Percentiles rank a stretch among this genome's conserved stretches.
These are phyloP conservation scores for Aspergillus phoenicis DNA, from an alignment of 2,329 filamentous ascomycete genomes.

Conservation along the genomic window DNA sequence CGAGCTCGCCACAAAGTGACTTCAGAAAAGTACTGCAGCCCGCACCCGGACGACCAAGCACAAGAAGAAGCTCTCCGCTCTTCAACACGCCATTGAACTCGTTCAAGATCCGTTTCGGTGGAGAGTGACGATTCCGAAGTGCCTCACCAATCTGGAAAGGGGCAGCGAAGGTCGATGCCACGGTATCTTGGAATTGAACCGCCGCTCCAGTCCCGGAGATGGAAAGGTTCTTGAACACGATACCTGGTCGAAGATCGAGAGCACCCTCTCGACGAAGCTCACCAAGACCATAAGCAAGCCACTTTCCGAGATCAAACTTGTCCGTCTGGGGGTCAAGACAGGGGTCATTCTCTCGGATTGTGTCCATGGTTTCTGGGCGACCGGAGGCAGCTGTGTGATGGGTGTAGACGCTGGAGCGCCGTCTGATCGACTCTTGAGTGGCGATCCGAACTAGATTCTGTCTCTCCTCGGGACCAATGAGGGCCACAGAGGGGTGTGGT, in stretches of 20 bases:
- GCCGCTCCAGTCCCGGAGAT: conserved; percentile 11
- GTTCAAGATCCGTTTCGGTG: conserved; percentile 10
- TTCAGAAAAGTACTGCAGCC: conserved; percentile 79
- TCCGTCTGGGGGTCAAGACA: conserved; percentile 5
- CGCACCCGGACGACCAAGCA: conserved; percentile 50
- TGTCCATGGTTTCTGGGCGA: not conserved
- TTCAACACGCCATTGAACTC: conserved; percentile 45
- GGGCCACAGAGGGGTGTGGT: not conserved
- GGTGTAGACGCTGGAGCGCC: conserved; percentile 11
- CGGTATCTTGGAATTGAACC: conserved; percentile 8
- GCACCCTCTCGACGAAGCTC: not conserved
- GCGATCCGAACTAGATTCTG: conserved; percentile 9
- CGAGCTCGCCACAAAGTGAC: conserved; percentile 76
- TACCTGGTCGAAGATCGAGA: not conserved
- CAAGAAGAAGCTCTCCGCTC: conserved; percentile 55
- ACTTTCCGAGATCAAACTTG: conserved; percentile 10
- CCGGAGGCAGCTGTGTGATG: not conserved
- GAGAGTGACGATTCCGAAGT: conserved; percentile 1
- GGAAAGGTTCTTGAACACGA: conserved; percentile 10
- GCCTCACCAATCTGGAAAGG: conserved; percentile 5
- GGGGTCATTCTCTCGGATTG: conserved; percentile 5
- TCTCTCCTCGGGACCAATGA: conserved; percentile 6
- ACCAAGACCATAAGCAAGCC: conserved; percentile 2
- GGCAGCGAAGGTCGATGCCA: not conserved
- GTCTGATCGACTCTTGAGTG: conserved; percentile 1